Evolutionary conservation across 2,329 filamentous ascomycete genomes (phyloP).

Genomic region (Samsoniella hepiali): DNA sequence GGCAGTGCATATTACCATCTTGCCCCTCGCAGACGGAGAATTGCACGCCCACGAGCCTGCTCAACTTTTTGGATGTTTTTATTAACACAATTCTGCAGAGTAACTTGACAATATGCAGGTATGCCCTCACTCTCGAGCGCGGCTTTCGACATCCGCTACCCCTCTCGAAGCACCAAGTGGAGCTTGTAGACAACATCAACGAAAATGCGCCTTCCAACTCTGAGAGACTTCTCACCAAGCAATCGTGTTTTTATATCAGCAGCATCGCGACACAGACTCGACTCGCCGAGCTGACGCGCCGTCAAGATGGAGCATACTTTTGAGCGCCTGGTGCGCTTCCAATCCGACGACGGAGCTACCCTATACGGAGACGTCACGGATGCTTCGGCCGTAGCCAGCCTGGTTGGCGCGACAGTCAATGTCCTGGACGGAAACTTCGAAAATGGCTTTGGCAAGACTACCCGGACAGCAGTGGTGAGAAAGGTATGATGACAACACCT

Average conservation of each 20-base stretch:
- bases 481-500: background rate
- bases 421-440: conserved; percentile 2
- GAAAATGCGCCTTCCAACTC: background rate
- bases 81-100: no score
- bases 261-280: background rate
- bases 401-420: background rate
- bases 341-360: background rate
- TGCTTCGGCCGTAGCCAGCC: background rate
- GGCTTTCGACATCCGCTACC: background rate
- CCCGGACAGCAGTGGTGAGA: background rate
- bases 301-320: background rate
- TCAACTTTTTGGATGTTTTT: no score
- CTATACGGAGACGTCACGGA: conserved; percentile 3
- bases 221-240: background rate
- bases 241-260: background rate
- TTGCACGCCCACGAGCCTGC: no score
- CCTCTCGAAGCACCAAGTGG: background rate
- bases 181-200: background rate
- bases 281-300: background rate
- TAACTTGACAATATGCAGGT: background rate
- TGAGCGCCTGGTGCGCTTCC: background rate
- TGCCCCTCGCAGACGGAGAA: no score
- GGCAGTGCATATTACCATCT: no score
- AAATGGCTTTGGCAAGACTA: background rate
- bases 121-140: background rate